These are phyloP conservation scores for Mycena vulgaris DNA, from an alignment of 768 basidiomycete genomes.

Conservation along the genomic window DNA sequence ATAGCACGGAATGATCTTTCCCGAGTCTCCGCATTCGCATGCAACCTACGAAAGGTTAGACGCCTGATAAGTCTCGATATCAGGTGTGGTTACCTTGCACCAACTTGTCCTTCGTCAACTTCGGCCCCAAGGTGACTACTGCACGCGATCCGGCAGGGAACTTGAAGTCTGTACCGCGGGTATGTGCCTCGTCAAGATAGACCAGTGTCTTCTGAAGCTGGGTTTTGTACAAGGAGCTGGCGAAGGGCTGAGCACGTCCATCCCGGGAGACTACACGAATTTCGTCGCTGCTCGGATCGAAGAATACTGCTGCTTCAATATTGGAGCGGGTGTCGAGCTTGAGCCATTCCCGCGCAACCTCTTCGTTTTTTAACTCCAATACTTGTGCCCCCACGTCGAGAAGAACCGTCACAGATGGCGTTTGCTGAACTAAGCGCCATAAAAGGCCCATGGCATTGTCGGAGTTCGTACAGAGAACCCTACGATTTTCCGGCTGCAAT, in stretches of 20 bases:
- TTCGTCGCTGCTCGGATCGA: constrained; percentile 54
- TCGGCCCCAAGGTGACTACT: constrained; percentile 66
- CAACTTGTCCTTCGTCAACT: constrained; percentile 66
- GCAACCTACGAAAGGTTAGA: constrained; percentile 54
- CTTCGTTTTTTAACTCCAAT: constrained; percentile 62
- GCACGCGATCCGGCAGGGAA: constrained; percentile 59
- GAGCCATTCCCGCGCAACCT: constrained; percentile 61
- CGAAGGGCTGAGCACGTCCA: constrained; percentile 51
- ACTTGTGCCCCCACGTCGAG: constrained; percentile 73
- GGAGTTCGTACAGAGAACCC: constrained; percentile 45
- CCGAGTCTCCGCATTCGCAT: constrained; percentile 70
- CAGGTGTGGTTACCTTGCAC: constrained; percentile 56
- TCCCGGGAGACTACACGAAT: constrained; percentile 55
- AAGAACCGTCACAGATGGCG: constrained; percentile 60
- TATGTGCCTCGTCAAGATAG: constrained; percentile 70
- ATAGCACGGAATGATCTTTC: constrained; percentile 54
- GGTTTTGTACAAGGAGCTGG: constrained; percentile 54
- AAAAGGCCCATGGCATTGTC: constrained; percentile 46
- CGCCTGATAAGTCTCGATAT: not conserved
- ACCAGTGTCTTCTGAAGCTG: constrained; percentile 57
- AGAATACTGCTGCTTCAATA: constrained; percentile 61
- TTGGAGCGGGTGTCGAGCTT: constrained; percentile 33
- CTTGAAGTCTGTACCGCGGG: constrained; percentile 68
- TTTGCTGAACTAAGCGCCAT: constrained; percentile 49
- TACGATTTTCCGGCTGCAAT: constrained; percentile 58